phyloP scores from a whole-genome alignment of 805 yeast genomes.

The Zygotorulaspora chibaensis region DNA sequence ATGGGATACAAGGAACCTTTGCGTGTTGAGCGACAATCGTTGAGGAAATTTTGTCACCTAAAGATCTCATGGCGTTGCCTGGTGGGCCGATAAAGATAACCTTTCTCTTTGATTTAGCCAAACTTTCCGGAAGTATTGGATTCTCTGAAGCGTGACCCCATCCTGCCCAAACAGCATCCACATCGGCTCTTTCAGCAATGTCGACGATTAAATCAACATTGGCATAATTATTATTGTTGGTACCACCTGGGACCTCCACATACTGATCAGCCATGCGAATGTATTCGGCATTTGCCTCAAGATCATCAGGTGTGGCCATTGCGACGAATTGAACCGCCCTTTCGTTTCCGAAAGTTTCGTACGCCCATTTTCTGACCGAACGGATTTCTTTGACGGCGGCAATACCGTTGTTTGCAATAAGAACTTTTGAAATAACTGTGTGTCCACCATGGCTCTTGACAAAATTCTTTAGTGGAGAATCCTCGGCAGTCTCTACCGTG shows the following conservation, averaged over 20 bases:
- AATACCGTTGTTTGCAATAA: constrained; percentile 98
- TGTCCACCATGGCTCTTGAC: constrained; percentile 87
- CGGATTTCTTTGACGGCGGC: constrained; percentile 99
- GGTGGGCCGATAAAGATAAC: constrained; percentile 98
- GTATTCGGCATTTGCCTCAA: constrained; percentile 94
- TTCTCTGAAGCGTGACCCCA: constrained; percentile 99
- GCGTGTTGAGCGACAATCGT: constrained; percentile 99
- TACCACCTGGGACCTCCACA: constrained; percentile 98
- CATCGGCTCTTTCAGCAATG: constrained; percentile 92
- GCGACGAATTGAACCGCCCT: constrained; percentile 90
- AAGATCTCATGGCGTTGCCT: constrained; percentile 98
- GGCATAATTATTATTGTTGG: constrained; percentile 97
- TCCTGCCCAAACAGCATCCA: constrained; percentile 99
- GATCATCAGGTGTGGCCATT: constrained; percentile 99
- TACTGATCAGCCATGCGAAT: constrained; percentile 99
- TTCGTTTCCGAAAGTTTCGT: constrained; percentile 97
- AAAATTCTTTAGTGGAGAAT: constrained; percentile 74
- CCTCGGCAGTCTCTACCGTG: constrained; percentile 70
- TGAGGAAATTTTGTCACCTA: constrained; percentile 96
- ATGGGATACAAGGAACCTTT: constrained; percentile 95
- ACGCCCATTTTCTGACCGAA: constrained; percentile 97
- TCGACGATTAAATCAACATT: constrained; percentile 97
- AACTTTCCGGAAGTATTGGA: constrained; percentile 86
- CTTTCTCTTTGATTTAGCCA: constrained; percentile 88
- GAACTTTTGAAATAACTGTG: constrained; percentile 81